phyloP scores from a whole-genome alignment of 306 rosid genomes.

The Betula pendula region DNA sequence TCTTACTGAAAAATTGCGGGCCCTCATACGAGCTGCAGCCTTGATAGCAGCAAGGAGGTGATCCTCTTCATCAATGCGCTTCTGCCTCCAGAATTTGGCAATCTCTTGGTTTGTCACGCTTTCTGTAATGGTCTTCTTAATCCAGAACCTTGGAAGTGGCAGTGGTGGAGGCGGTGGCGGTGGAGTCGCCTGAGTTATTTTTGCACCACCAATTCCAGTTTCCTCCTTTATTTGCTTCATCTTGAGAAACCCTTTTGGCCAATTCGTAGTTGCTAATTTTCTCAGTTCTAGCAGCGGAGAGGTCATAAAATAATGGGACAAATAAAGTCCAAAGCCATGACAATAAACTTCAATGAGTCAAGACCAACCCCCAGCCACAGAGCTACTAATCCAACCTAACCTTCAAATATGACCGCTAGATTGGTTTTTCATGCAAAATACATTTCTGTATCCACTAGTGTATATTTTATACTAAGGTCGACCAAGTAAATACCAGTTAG shows the following conservation, averaged over 20 bases:
- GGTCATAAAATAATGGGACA: neutral
- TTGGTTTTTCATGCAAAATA: slow-evolving; percentile 4
- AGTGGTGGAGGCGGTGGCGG: slow-evolving; percentile 47
- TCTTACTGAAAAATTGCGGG: slow-evolving; percentile 63
- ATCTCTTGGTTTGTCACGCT: slow-evolving; percentile 77
- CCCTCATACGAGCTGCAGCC: slow-evolving; percentile 70
- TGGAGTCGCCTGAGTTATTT: slow-evolving; percentile 23
- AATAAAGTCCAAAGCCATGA: slow-evolving; percentile 13
- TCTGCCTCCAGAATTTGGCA: slow-evolving; percentile 76
- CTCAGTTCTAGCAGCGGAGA: neutral
- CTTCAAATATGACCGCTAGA: slow-evolving; percentile 28
- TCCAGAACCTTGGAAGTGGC: slow-evolving; percentile 47
- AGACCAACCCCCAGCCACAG: slow-evolving; percentile 7
- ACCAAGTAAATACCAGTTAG: neutral
- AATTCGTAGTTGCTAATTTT: neutral
- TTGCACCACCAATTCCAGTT: slow-evolving; percentile 21
- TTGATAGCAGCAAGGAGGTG: slow-evolving; percentile 84
- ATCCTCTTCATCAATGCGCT: slow-evolving; percentile 60
- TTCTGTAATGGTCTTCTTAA: slow-evolving; percentile 27
- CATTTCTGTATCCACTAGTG: slow-evolving; percentile 16
- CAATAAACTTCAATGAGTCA: neutral
- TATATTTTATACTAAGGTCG: neutral
- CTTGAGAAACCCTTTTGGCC: neutral
- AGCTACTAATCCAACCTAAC: slow-evolving; percentile 55
- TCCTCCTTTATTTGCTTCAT: slow-evolving; percentile 34